A percentile compares a stretch with the other conserved stretches of the same genome.
Evolutionary conservation across 768 basidiomycete species (phyloP).

Genomic region (Leucosporidium scottii): DNA sequence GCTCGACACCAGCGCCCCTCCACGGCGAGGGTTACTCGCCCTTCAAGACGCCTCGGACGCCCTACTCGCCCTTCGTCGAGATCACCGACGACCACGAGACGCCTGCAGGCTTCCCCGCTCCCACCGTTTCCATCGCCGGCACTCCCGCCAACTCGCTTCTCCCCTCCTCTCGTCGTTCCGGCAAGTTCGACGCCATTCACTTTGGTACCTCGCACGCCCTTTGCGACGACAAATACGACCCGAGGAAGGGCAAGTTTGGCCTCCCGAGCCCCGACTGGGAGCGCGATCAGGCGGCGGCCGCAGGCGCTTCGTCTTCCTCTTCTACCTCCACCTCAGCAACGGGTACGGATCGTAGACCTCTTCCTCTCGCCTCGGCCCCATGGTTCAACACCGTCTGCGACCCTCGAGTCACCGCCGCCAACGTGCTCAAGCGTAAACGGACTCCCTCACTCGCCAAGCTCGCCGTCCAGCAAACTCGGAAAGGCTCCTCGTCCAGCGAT

Average conservation of each 20-base stretch:
- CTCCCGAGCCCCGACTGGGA: constrained; percentile 26
- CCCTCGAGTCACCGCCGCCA: constrained; percentile 13
- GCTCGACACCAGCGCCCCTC: background rate
- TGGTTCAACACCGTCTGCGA: constrained; percentile 27
- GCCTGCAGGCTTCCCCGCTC: background rate
- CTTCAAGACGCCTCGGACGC: constrained; percentile 12
- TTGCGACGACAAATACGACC: constrained; percentile 16
- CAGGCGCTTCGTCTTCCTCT: too few relatives aligned
- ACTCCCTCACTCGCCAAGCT: background rate
- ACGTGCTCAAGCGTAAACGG: background rate
- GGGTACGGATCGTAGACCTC: too few relatives aligned
- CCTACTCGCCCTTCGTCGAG: constrained; percentile 9
- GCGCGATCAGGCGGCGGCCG: background rate
- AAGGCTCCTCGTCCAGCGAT: background rate
- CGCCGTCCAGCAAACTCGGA: background rate
- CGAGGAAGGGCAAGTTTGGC: constrained; percentile 26
- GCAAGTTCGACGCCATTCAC: constrained; percentile 8
- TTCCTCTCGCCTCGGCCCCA: background rate
- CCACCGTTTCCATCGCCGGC: background rate
- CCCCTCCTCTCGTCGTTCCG: background rate
- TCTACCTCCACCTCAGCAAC: background rate
- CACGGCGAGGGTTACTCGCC: background rate
- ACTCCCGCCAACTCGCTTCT: background rate
- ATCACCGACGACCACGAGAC: background rate
- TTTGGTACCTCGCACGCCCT: constrained; percentile 4